Conservation (phyloP, 495 filamentous ascomycete species). For the Neohortaea acidophila region DNA sequence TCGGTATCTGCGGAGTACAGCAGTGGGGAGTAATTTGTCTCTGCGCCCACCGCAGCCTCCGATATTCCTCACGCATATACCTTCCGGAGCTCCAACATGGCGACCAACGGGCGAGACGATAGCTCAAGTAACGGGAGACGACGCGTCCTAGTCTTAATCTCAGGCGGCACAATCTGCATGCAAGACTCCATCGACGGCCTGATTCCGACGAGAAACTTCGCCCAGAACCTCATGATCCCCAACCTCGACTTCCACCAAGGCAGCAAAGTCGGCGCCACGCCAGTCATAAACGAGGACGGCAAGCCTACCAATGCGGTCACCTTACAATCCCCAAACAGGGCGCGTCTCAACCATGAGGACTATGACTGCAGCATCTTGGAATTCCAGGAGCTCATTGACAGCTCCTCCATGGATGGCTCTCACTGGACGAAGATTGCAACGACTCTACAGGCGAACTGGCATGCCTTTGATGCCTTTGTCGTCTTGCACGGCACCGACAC, state of each 20-base stretch:
- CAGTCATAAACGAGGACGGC: not conserved
- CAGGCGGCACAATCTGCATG: conserved; percentile 91
- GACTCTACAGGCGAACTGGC: conserved; percentile 59
- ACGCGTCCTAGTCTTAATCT: conserved; percentile 12
- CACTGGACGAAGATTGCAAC: conserved; percentile 82
- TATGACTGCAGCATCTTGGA: conserved; percentile 69
- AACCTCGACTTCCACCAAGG: conserved; percentile 83
- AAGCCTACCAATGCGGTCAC: conserved; percentile 31
- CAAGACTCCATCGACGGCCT: conserved; percentile 36
- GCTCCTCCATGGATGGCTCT: conserved; percentile 74
- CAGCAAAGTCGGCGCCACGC: conserved; percentile 28
- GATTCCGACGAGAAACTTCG: conserved; percentile 49
- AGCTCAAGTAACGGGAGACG: no score
- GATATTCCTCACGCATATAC: no score
- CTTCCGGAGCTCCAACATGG: no score
- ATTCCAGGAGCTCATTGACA: conserved; percentile 77
- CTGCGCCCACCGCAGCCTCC: no score
- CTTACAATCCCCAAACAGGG: conserved; percentile 65
- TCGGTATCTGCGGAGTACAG: no score
- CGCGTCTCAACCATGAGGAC: conserved; percentile 37
- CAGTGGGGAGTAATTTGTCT: no score
- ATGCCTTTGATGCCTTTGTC: conserved; percentile 85
- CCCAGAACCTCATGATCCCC: conserved; percentile 67
- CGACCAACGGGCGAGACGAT: no score
- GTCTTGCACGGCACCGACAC: conserved; percentile 94